Evolutionary conservation across 2,329 filamentous ascomycete species (phyloP), one percentile per base, ranked within the genome.

Genomic region (Cercospora janseana): DNA sequence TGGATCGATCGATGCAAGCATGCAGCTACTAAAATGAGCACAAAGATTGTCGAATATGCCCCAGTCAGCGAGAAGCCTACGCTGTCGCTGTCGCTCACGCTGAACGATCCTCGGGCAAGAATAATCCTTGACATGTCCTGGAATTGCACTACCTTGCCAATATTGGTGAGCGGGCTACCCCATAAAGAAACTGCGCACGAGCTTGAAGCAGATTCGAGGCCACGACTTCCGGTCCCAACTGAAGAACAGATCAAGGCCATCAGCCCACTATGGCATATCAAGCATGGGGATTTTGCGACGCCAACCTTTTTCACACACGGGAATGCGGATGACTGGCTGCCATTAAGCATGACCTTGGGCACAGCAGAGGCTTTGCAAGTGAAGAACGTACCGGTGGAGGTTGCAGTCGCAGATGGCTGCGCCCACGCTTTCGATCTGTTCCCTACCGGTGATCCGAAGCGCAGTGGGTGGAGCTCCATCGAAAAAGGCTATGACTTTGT

Each of bases 91-190:
- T 35, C n/a, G 34, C 10, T 38, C 10, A 13, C 34, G 12, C 3
- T 52, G 5, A 13, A 43, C 21, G 50, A 52, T 35, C 16, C 23
- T 3, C 50, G 50, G 12, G 16, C 35, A 13, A 9, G 27, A 7
- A 43, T 52, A 44, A 24, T 52, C 6, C 44, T 52, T 21, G 38
- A 47, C 23, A 44, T 40, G 27, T 32, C 31, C 15, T 52, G 50
- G 44, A 40, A 44, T n/a, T 21, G 35, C 6, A 28, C 38, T 20
- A 28, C 50, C 6, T 15, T 52, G 29, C 50, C 41, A 13, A 29
- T 45, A 26, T 31, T 52, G 12, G 24, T 52, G 7, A 21, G 26
- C 32, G 49, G 43, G 12, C 32, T 52, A 10, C n/a, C n/a, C n/a
- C n/a, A n/a, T n/a, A n/a, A n/a, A n/a, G n/a, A n/a, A n/a, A n/a